Conservation (phyloP, 2,329 filamentous ascomycete species). For the Calonectria hongkongensis region DNA sequence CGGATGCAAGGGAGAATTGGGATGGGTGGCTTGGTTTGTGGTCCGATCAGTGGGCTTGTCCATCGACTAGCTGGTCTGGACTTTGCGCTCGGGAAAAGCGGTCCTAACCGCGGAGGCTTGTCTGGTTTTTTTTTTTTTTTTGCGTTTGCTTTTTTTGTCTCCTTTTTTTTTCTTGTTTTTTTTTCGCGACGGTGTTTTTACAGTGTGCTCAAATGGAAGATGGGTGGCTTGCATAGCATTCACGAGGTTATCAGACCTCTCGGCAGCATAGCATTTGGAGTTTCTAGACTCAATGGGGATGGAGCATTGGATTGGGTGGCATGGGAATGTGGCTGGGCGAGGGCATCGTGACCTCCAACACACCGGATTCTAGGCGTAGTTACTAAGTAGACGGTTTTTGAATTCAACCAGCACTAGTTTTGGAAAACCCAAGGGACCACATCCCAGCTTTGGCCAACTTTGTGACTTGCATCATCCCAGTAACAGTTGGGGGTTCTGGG, state of each 20-base stretch:
- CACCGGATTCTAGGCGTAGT: conserved; percentile 42
- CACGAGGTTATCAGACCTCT: conserved; percentile 51
- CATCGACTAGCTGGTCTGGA: conserved; percentile 44
- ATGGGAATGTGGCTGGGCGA: conserved; percentile 39
- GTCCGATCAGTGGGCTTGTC: conserved; percentile 43
- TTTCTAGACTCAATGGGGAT: conserved; percentile 48
- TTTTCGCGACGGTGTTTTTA: conserved; percentile 24
- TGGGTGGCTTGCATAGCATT: conserved; percentile 39
- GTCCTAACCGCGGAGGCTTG: conserved; percentile 42
- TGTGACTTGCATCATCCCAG: conserved; percentile 35
- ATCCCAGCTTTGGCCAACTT: conserved; percentile 12
- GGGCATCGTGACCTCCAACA: conserved; percentile 37
- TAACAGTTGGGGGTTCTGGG: conserved; percentile 6
- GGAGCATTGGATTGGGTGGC: conserved; percentile 40
- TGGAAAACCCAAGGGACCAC: neutral
- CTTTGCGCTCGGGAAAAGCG: conserved; percentile 43
- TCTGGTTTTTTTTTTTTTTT: conserved; percentile 39
- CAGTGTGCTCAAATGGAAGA: conserved; percentile 22
- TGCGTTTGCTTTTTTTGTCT: conserved; percentile 36
- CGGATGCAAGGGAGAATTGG: conserved; percentile 46
- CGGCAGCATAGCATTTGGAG: conserved; percentile 44
- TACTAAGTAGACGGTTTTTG: conserved; percentile 39
- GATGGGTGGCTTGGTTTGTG: conserved; percentile 43
- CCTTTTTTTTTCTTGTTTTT: conserved; percentile 26
- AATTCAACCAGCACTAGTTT: conserved; percentile 32